Base-by-base conservation (phyloP, 768 basidiomycete genomes). In the Lentinus tigrinus region DNA sequence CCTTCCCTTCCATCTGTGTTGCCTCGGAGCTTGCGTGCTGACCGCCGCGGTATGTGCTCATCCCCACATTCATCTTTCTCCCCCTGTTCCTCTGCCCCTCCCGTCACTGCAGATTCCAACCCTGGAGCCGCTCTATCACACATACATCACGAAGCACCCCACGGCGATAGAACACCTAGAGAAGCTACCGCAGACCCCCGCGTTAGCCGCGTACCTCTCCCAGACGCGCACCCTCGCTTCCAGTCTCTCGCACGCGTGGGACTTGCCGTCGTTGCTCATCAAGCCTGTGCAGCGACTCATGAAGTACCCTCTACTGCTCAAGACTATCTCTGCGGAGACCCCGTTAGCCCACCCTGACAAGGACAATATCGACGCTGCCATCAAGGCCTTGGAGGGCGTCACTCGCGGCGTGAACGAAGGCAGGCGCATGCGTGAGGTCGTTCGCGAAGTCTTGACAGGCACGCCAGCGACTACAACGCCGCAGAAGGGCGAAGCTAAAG, bases 251-350 rank as follows among this genome's bases (percentile, higher is more conserved):
- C 88, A 93, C 66, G 91, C 93, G 3, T 95, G 93, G 88, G 96
- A 99, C 70, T 84, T 99, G 26, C 80, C 92, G 5, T 94, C 93
- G 0, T 82, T 98, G 38, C 87, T 99, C 59, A 98, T 99, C 73
- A 98, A 98, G 73, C 97, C 97, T 34, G 93, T 99, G 3, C 97
- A 98, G 68, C 86, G 96, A 16, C 81, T 98, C 54, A 85, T 98
- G 62, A 98, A 98, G 70, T 99, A 99, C 68, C 85, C 92, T 0
- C 82, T 98, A 9, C 81, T 99, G 27, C 83, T 99, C 34, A 74
- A 75, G 24, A 84, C 90, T 24, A 87, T 93, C 63, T 81, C 88
- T 52, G 84, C 87, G 49, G 87, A 86, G 66, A 93, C 92, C 0
- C 84, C 86, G 7, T 82, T 85, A 52, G 70, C 72, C 23, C 89